Base-by-base conservation (phyloP, 345 rosid genomes). In the Euphorbia pulcherrima region DNA sequence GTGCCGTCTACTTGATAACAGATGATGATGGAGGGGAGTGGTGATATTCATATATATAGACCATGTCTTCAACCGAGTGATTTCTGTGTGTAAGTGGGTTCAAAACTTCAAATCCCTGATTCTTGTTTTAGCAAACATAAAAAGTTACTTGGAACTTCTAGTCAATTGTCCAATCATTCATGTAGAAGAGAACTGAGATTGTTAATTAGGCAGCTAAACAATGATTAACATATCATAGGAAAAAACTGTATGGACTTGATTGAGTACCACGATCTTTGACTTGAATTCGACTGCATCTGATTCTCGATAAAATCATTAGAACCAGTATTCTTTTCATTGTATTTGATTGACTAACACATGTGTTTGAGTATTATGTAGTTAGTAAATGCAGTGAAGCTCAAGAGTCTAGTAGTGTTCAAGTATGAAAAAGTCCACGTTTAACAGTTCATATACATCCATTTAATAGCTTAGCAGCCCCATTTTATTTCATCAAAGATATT, bases 1-100 rank as follows among this genome's bases (percentile, higher is more conserved):
- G 74, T 40, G 70, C 76, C 40, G 79, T 86, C 72, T 62, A 74
- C 65, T 26, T 74, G 68, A 58, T 83, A 53, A 64, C 68, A 4
- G 73, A 75, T 53, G 78, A 64, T 0, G 87, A 78, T 64, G 82
- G 75, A 0, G 82, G 73, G 0, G 69, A 66, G 69, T 65, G 81
- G 72, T 3, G 72, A 67, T 12, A 17, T 50, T 7, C 71, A 71
- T 65, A 55, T 47, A 48, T 68, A 72, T 75, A 73, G 77, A 74
- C 55, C n/a, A 8, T 16, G 20, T 26, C 48, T 29, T 24, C 33
- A 54, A 60, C 52, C 27, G 26, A 56, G 64, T 24, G 28, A n/a
- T 64, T 35, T 74, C 41, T 51, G 64, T 30, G 21, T 58, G 16
- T 57, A 70, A 72, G 47, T 52, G 51, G 28, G 66, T 55, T 70